Conservation (phyloP, 202 grass and related monocot species). For the Zoysia matrella region DNA sequence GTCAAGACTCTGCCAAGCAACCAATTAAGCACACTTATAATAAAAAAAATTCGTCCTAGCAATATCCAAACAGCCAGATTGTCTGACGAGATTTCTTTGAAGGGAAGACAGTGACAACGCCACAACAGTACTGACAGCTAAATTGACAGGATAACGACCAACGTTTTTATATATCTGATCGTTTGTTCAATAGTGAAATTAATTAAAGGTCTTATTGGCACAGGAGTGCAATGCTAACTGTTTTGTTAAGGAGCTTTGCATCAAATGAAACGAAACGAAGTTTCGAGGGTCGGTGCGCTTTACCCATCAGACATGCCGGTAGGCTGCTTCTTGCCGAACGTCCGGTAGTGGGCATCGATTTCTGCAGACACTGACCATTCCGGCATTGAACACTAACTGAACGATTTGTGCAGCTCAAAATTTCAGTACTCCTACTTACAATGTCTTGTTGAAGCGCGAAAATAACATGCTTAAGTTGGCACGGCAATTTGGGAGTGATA, state of each 20-base stretch:
- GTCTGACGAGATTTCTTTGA: neutral
- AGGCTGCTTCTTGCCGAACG: too few relatives aligned
- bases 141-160: constrained; percentile 40
- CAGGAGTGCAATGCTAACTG: neutral
- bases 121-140: neutral
- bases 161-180: neutral
- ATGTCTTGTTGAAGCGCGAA: too few relatives aligned
- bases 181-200: neutral
- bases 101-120: constrained; percentile 26
- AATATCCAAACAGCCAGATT: constrained; percentile 20
- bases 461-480: too few relatives aligned
- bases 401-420: too few relatives aligned
- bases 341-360: too few relatives aligned
- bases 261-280: neutral
- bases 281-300: too few relatives aligned
- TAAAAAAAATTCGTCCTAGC: neutral
- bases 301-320: too few relatives aligned
- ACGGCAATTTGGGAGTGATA: too few relatives aligned
- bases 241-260: too few relatives aligned
- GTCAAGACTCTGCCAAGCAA: constrained; percentile 5
- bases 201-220: neutral
- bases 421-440: too few relatives aligned
- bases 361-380: too few relatives aligned
- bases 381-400: too few relatives aligned
- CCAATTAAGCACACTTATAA: neutral